A percentile compares a stretch with the other conserved stretches of the same genome.
Evolutionary conservation across 1,284 basidiomycete species (phyloP).

Genomic region (Mycena citricolor): DNA sequence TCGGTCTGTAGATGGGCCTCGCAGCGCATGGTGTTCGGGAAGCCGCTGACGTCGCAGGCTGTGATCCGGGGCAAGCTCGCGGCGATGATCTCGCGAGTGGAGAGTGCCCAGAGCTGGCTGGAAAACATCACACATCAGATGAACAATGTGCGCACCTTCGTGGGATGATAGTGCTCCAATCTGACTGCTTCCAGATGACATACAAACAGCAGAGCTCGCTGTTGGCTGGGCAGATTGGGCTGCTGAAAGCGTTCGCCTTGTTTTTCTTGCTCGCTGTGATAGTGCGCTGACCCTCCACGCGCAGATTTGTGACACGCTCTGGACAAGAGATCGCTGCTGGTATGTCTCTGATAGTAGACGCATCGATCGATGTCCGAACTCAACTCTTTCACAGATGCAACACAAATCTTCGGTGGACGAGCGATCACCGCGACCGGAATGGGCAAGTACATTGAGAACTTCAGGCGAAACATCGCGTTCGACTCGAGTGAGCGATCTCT

Average conservation of each 20-base stretch:
- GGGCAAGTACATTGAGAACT: conserved; percentile 64
- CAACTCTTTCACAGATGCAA: conserved; percentile 48
- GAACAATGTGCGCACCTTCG: conserved; percentile 64
- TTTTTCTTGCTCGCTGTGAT: conserved; percentile 1
- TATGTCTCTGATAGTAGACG: conserved; percentile 17
- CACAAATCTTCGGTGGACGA: conserved; percentile 64
- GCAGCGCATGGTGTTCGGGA: conserved; percentile 86
- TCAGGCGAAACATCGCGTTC: conserved; percentile 52
- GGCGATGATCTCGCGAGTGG: conserved; percentile 85
- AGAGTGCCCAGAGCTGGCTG: conserved; percentile 87
- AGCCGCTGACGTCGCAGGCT: conserved; percentile 87
- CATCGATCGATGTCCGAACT: background rate
- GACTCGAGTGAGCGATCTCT: conserved; percentile 56
- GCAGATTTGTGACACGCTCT: conserved; percentile 63
- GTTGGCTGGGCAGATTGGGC: conserved; percentile 70
- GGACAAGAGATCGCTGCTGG: conserved; percentile 73
- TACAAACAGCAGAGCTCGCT: conserved; percentile 75
- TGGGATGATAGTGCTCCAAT: conserved; percentile 1
- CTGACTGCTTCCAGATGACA: conserved; percentile 51
- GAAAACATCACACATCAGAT: conserved; percentile 90
- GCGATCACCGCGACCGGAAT: conserved; percentile 63
- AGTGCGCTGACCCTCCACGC: conserved; percentile 10
- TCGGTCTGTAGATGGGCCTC: conserved; percentile 63
- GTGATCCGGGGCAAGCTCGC: conserved; percentile 90
- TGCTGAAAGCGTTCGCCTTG: conserved; percentile 62